Evolutionary conservation across 257 asterid genomes (phyloP), one percentile per base, ranked within the genome.

Genomic region (Fraxinus quadrangulata): DNA sequence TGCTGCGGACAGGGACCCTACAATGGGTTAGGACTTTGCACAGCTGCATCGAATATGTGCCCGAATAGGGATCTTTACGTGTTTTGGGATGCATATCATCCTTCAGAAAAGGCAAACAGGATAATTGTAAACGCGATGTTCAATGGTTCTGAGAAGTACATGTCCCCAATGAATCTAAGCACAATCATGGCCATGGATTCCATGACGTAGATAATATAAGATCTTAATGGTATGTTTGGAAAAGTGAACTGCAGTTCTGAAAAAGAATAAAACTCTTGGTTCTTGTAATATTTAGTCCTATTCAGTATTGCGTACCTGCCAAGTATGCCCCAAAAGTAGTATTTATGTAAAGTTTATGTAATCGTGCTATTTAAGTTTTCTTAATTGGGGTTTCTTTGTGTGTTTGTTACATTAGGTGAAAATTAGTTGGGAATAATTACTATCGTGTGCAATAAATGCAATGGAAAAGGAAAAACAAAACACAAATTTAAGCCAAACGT

Each of bases 21-120:
- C 37, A 89, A 89, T 9, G 93, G 93, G 56, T 7, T 85, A 26
- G 93, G 91, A 51, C 59, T 85, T 10, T 87, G 91, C 82, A 89
- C 86, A 0, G 21, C 71, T 12, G 63, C 61, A 23, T 89, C 93
- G 0, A 87, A 81, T 73, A 13, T 89, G 67, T 89, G 93, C 73
- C 71, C 86, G 4, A 79, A 89, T 36, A 83, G 93, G 80, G 87
- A 87, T 3, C 24, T 56, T 8, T 87, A 87, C 24, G 91, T 78
- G 0, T 89, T 87, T 70, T 89, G 93, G 93, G 93, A 89, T 77
- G 76, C 86, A 12, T 89, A 83, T 45, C 93, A 89, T 74, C 93
- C 91, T 9, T 42, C 89, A 0, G 91, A 89, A 28, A 77, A 56
- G 77, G 91, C 93, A 1, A 87, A 85, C 71, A 83, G 36, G 51